Conservation (phyloP, 768 basidiomycete genomes). For the Boletus pseudopeckii region DNA sequence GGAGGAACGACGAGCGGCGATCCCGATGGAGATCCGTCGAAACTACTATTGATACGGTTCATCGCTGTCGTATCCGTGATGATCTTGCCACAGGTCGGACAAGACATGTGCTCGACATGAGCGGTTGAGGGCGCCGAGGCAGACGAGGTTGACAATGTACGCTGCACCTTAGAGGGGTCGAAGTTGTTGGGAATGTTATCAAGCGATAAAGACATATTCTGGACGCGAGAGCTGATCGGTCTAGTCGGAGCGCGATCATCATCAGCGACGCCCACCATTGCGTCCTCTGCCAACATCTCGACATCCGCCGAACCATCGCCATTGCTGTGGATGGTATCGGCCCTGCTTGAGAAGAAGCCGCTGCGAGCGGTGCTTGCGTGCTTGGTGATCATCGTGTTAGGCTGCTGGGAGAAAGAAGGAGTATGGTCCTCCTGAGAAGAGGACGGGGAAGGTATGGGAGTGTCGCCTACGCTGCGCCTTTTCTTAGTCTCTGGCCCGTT, state of each 20-base stretch:
- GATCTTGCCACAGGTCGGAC: conserved; percentile 54
- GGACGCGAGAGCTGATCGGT: conserved; percentile 30
- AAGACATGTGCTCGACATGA: conserved; percentile 39
- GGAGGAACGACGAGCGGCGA: conserved; percentile 48
- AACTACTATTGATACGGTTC: conserved; percentile 23
- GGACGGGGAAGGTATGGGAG: conserved; percentile 31
- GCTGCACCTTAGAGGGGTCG: conserved; percentile 34
- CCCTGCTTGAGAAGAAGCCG: conserved; percentile 24
- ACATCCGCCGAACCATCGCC: conserved; percentile 21
- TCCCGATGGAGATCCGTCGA: conserved; percentile 28
- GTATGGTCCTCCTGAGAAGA: conserved; percentile 27
- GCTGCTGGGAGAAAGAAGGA: conserved; percentile 22
- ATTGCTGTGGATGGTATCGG: conserved; percentile 17
- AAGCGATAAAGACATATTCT: conserved; percentile 50
- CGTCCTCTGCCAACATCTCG: conserved; percentile 28
- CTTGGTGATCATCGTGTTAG: conserved; percentile 22
- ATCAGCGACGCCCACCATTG: conserved; percentile 25
- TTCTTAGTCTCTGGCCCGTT: conserved; percentile 44
- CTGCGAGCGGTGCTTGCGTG: conserved; percentile 4
- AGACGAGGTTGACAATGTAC: conserved; percentile 32
- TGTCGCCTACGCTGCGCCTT: conserved; percentile 39
- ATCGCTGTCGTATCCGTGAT: conserved; percentile 45
- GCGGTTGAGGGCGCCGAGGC: conserved; percentile 46
- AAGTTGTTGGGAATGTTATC: conserved; percentile 43
- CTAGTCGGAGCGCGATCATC: conserved; percentile 21